Conservation (phyloP, 768 basidiomycete species). For the Amanita subjunquillea region DNA sequence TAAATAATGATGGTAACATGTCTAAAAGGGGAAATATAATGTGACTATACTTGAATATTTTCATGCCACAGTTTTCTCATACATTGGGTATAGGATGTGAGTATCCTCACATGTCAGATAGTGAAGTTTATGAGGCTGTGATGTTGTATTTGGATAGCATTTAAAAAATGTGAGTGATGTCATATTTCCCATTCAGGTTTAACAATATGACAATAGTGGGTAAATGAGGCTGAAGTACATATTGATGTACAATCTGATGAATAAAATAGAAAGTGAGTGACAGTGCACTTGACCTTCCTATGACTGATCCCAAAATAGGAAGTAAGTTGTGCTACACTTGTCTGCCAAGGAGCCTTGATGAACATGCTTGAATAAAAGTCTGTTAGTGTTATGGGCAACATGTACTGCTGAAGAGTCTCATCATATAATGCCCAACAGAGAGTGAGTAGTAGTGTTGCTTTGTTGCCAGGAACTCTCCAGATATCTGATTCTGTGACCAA, state of each 20-base stretch:
- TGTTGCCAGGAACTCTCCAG: too few relatives aligned
- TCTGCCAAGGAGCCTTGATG: background rate
- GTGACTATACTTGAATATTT: background rate
- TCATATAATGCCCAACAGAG: background rate
- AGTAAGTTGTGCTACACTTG: too few relatives aligned
- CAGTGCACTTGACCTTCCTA: background rate
- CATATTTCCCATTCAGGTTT: background rate
- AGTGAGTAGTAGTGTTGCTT: background rate
- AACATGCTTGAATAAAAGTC: background rate
- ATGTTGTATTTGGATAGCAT: background rate
- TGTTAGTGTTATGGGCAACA: background rate
- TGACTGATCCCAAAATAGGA: background rate
- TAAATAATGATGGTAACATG: background rate
- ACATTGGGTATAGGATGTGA: background rate
- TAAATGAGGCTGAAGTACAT: background rate
- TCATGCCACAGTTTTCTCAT: background rate
- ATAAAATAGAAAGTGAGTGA: background rate
- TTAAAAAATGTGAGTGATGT: background rate
- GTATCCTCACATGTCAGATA: background rate
- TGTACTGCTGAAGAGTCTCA: background rate
- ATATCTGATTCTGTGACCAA: too few relatives aligned
- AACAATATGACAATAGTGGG: background rate
- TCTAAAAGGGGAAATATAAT: too few relatives aligned
- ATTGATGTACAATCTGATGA: background rate
- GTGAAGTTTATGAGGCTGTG: background rate